Percentiles rank a stretch among this genome's conserved stretches.
These are phyloP conservation scores for Coprinellus aureogranulatus DNA, from an alignment of 768 basidiomycete species.

Conservation along the genomic window DNA sequence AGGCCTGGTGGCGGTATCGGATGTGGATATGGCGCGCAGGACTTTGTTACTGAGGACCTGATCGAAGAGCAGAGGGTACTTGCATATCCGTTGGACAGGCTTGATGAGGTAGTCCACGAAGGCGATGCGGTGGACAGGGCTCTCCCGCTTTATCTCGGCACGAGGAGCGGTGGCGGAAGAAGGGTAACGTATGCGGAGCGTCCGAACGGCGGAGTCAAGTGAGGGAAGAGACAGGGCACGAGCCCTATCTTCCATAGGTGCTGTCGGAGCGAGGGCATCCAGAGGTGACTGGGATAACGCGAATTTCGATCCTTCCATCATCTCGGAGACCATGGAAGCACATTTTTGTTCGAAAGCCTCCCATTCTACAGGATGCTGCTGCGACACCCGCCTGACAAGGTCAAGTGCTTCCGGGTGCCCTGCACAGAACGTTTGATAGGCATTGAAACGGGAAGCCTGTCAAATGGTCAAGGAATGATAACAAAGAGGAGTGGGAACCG, in stretches of 20 bases:
- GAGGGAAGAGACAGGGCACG: slow-evolving; percentile 53
- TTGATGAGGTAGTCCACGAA: slow-evolving; percentile 93
- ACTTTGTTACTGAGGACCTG: slow-evolving; percentile 49
- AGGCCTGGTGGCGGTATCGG: slow-evolving; percentile 12
- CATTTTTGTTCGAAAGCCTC: slow-evolving; percentile 81
- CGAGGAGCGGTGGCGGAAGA: slow-evolving; percentile 28
- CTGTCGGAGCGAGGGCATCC: background rate
- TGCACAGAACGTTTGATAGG: slow-evolving; percentile 86
- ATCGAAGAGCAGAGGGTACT: slow-evolving; percentile 86
- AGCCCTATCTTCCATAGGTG: slow-evolving; percentile 20
- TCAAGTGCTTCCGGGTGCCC: slow-evolving; percentile 82
- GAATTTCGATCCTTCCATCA: slow-evolving; percentile 23
- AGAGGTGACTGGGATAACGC: slow-evolving; percentile 17
- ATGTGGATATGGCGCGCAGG: slow-evolving; percentile 21
- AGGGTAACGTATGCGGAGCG: slow-evolving; percentile 34
- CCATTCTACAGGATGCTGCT: slow-evolving; percentile 72
- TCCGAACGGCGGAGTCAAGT: slow-evolving; percentile 43
- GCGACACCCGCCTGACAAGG: slow-evolving; percentile 62
- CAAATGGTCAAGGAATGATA: background rate
- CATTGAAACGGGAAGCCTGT: slow-evolving; percentile 70
- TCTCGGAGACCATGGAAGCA: slow-evolving; percentile 46
- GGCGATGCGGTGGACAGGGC: slow-evolving; percentile 42
- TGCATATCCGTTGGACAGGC: slow-evolving; percentile 95
- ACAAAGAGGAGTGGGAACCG: slow-evolving; percentile 11
- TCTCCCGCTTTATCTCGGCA: slow-evolving; percentile 26